Evolutionary conservation across 352 stramenopile genomes (phyloP).

Genomic region (Pythium rishiriense): DNA sequence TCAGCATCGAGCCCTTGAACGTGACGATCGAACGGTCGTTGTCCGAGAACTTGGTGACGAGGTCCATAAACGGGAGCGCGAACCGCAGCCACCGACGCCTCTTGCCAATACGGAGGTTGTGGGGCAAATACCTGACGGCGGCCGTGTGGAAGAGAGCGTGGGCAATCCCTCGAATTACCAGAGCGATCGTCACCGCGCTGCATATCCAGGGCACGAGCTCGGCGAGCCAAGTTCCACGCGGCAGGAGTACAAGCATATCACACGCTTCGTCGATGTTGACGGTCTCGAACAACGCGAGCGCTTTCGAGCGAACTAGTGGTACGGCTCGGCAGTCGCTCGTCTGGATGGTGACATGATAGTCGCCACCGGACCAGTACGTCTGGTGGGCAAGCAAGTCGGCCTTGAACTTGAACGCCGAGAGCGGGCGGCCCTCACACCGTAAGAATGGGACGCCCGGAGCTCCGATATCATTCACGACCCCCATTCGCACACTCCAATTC

Average conservation of each 20-base stretch:
- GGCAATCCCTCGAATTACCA: constrained; percentile 43
- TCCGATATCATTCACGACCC: constrained; percentile 42
- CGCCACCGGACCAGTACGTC: constrained; percentile 47
- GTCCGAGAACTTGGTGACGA: constrained; percentile 32
- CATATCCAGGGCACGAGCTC: constrained; percentile 38
- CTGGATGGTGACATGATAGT: constrained; percentile 50
- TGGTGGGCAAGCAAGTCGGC: constrained; percentile 59
- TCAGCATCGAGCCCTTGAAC: constrained; percentile 53
- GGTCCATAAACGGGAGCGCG: constrained; percentile 44
- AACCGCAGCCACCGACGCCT: constrained; percentile 33
- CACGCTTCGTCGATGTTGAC: constrained; percentile 38
- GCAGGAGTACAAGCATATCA: constrained; percentile 41
- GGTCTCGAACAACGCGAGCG: constrained; percentile 44
- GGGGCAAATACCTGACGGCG: constrained; percentile 44
- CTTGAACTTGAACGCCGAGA: constrained; percentile 42
- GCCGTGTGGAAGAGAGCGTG: constrained; percentile 38
- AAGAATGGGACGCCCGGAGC: constrained; percentile 46
- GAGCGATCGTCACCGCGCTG: constrained; percentile 39
- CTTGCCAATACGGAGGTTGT: constrained; percentile 34
- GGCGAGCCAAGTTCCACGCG: constrained; percentile 39
- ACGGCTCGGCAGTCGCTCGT: constrained; percentile 47
- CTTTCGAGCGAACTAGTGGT: constrained; percentile 33
- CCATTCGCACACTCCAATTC: constrained; percentile 38
- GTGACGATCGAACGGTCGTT: constrained; percentile 41
- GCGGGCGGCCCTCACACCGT: constrained; percentile 44